Evolutionary conservation across 1,284 basidiomycete genomes (phyloP).

Genomic region (Ustilago curta): DNA sequence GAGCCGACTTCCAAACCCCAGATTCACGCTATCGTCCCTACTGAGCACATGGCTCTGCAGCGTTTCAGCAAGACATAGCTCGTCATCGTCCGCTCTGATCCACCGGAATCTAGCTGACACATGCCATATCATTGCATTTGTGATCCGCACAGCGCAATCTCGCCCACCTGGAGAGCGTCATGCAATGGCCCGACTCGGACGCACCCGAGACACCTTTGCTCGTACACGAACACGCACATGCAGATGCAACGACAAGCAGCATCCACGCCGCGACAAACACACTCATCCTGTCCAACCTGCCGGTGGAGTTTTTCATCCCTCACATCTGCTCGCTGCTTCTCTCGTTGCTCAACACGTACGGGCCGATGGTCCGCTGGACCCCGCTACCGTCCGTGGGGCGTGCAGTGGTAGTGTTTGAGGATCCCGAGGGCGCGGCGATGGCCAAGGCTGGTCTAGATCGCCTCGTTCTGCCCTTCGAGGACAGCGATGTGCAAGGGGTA

Average conservation of each 20-base stretch:
- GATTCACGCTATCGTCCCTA: conserved; percentile 85
- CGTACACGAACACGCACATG: background rate
- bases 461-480: conserved; percentile 56
- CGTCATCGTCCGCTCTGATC: background rate
- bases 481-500: conserved; percentile 41
- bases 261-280: conserved; percentile 50
- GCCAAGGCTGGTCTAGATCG: conserved; percentile 61
- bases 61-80: background rate
- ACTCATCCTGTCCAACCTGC: conserved; percentile 61
- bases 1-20: conserved; percentile 83
- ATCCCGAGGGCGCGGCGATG: conserved; percentile 38
- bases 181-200: conserved; percentile 51
- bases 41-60: conserved; percentile 69
- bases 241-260: background rate
- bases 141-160: conserved; percentile 41
- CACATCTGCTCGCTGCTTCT: conserved; percentile 55
- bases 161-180: conserved; percentile 49
- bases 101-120: conserved; percentile 17
- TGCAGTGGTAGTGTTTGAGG: conserved; percentile 57
- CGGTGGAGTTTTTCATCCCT: conserved; percentile 60
- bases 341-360: conserved; percentile 62
- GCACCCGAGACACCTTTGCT: conserved; percentile 22
- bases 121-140: background rate
- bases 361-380: conserved; percentile 59
- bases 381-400: conserved; percentile 61